phyloP scores from a whole-genome alignment of 2,329 filamentous ascomycete genomes.

The Xylariaceae sp. region DNA sequence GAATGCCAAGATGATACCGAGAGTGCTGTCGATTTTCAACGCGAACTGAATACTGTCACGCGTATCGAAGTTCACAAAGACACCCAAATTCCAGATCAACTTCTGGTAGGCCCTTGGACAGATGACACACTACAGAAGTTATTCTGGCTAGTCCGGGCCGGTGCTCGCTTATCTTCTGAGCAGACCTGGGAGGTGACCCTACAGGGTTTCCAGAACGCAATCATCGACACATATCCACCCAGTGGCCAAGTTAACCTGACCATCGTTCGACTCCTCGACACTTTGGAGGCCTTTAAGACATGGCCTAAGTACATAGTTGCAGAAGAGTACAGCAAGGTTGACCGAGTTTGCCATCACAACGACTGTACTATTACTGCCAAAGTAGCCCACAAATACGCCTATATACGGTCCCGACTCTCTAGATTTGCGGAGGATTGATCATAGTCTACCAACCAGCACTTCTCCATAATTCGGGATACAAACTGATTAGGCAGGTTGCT shows the following conservation, averaged over 20 bases:
- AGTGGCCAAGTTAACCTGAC: slow-evolving; percentile 9
- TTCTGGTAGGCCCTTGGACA: slow-evolving; percentile 40
- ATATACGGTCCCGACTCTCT: not conserved
- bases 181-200: slow-evolving; percentile 39
- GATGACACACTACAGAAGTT: slow-evolving; percentile 35
- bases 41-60: slow-evolving; percentile 4
- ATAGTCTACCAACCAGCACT: not conserved
- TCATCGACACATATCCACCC: slow-evolving; percentile 7
- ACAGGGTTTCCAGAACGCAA: slow-evolving; percentile 32
- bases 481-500: no score
- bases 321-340: slow-evolving; percentile 3
- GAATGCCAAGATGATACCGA: slow-evolving; percentile 3
- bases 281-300: slow-evolving; percentile 8
- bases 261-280: slow-evolving; percentile 12
- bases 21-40: slow-evolving; percentile 19
- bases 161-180: slow-evolving; percentile 27
- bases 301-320: slow-evolving; percentile 11
- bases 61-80: slow-evolving; percentile 34
- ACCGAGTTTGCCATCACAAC: not conserved
- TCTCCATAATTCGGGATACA: no score
- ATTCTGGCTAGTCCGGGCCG: slow-evolving; percentile 42
- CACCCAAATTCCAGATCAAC: slow-evolving; percentile 34
- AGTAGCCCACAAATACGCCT: not conserved
- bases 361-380: not conserved
- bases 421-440: not conserved